phyloP scores from a whole-genome alignment of 2,329 filamentous ascomycete species.

The Cladorrhinum sp. region DNA sequence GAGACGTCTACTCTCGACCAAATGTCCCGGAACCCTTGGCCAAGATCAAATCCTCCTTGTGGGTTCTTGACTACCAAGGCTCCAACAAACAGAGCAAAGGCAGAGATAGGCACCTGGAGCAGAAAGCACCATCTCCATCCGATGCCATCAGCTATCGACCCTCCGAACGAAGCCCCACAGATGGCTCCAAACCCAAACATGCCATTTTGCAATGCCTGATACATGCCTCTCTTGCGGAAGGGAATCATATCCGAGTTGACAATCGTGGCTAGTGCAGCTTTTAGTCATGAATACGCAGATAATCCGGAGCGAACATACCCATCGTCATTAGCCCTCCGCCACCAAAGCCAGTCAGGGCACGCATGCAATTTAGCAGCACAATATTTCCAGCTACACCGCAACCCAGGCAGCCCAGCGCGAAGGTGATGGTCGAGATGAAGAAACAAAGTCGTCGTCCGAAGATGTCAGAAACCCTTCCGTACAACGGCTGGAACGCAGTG shows the following conservation, averaged over 20 bases:
- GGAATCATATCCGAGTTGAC: slow-evolving; percentile 64
- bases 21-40: slow-evolving; percentile 35
- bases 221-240: slow-evolving; percentile 54
- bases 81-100: slow-evolving; percentile 53
- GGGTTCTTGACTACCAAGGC: slow-evolving; percentile 51
- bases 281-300: slow-evolving; percentile 17
- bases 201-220: slow-evolving; percentile 59
- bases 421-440: slow-evolving; percentile 61
- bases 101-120: slow-evolving; percentile 58
- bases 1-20: slow-evolving; percentile 58
- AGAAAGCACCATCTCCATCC: slow-evolving; percentile 69
- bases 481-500: slow-evolving; percentile 69
- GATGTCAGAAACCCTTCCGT: slow-evolving; percentile 68
- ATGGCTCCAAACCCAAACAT: slow-evolving; percentile 62
- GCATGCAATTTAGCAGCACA: slow-evolving; percentile 59
- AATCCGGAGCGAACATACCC: slow-evolving; percentile 43
- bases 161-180: slow-evolving; percentile 61
- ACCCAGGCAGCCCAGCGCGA: slow-evolving; percentile 61
- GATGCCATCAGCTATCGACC: slow-evolving; percentile 60
- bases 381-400: slow-evolving; percentile 61
- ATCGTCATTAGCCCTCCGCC: slow-evolving; percentile 68
- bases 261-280: slow-evolving; percentile 44
- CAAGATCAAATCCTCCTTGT: slow-evolving; percentile 27
- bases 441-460: slow-evolving; percentile 63
- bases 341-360: slow-evolving; percentile 66